phyloP scores from a whole-genome alignment of 75 land plant species.

The Sequoiadendron giganteum region DNA sequence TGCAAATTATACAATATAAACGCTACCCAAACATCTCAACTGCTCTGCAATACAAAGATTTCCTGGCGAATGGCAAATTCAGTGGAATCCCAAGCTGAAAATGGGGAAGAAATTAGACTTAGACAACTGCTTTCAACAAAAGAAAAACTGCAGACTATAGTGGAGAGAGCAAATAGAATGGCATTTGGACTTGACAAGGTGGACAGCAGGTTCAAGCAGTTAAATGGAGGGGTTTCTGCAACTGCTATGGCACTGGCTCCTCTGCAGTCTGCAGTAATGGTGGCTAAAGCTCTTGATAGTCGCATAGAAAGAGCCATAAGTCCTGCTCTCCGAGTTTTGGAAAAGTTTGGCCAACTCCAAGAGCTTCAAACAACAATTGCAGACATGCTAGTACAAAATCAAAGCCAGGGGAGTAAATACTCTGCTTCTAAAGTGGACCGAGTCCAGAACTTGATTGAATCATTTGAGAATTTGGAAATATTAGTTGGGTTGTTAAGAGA shows the following conservation, averaged over 20 bases:
- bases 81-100: too few relatives aligned
- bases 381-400: slow-evolving; percentile 14
- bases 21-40: too few relatives aligned
- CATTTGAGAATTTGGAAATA: slow-evolving; percentile 23
- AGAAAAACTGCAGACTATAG: background rate
- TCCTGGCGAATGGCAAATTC: too few relatives aligned
- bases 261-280: slow-evolving; percentile 34
- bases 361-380: slow-evolving; percentile 26
- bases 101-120: background rate
- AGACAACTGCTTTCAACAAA: background rate
- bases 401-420: background rate
- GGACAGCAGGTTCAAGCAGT: background rate
- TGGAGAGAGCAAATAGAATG: background rate
- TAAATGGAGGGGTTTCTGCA: slow-evolving; percentile 8
- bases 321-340: slow-evolving; percentile 40
- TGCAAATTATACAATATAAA: too few relatives aligned
- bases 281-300: slow-evolving; percentile 26
- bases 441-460: slow-evolving; percentile 22
- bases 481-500: slow-evolving; percentile 15
- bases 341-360: slow-evolving; percentile 23
- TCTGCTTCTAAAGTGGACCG: background rate
- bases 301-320: slow-evolving; percentile 42
- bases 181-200: background rate
- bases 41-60: too few relatives aligned
- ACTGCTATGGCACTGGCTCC: slow-evolving; percentile 29